Base-by-base conservation (phyloP, 202 grass and related monocot genomes). In the Sporobolus alterniflorus region DNA sequence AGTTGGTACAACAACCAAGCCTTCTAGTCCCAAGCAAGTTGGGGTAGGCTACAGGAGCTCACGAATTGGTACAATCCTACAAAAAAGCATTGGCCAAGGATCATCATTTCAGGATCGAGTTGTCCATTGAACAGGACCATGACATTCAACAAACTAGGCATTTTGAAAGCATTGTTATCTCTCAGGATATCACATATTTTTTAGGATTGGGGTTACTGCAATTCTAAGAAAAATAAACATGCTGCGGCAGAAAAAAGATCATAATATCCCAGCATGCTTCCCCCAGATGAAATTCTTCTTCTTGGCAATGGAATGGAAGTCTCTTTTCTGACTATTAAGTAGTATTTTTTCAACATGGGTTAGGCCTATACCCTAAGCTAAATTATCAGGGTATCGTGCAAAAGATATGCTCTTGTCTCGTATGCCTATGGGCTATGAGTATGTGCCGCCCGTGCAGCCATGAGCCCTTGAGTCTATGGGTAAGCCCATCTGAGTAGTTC, bases 341-440 rank as follows among this genome's bases (percentile, higher is more conserved):
- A 51, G 61, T 12, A 82, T 69, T 42, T 87, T 26, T 82, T 70
- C 13, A 61, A 62, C 48, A n/a, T 49, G 29, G n/a, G 41, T 22
- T 77, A 16, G 50, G 31, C 50, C 60, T 75, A 10, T 75, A 75
- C 43, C 54, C 43, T 10, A 43, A 28, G 55, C 2, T 43, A 75
- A 40, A 20, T 60, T 60, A 15, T 41, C 52, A 22, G 74, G 20
- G n/a, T 10, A 85, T 25, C n/a, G 54, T 4, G 22, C 24, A 57
- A 25, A 15, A 48, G 36, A 39, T 39, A 39, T 7, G 36, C 36
- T n/a, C n/a, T n/a, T n/a, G n/a, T n/a, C n/a, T 14, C 9, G 3
- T 47, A 12, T 15, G 44, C 44, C 12, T 47, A 16, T 47, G 16
- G 44, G 12, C 11, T 47, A 47, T 12, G 28, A 46, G 4, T 67